phyloP scores from a whole-genome alignment of 208 protist species.

The Crithidia fasciculata region DNA sequence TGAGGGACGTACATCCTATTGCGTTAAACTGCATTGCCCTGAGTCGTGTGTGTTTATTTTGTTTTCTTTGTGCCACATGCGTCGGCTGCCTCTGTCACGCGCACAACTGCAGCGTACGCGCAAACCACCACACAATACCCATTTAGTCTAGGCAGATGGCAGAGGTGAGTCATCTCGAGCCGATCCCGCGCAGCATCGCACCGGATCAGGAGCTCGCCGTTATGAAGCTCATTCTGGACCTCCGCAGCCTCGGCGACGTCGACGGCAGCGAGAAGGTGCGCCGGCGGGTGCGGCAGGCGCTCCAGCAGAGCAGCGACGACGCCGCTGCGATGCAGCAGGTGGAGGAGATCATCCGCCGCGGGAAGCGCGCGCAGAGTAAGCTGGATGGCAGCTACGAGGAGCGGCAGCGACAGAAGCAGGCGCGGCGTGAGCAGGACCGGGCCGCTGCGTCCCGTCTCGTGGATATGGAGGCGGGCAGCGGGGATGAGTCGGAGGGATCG shows the following conservation, averaged over 20 bases:
- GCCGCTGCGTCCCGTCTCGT: constrained; percentile 51
- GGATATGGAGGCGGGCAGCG: constrained; percentile 70
- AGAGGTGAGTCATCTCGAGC: not conserved
- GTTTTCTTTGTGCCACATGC: too few species aligned
- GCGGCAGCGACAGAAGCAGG: constrained; percentile 53
- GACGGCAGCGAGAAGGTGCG: constrained; percentile 65
- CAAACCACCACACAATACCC: too few species aligned
- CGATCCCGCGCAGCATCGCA: constrained; percentile 31
- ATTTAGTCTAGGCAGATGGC: constrained; percentile 3
- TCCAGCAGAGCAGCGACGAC: constrained; percentile 50
- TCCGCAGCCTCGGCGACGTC: constrained; percentile 56
- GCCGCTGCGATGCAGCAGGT: constrained; percentile 46
- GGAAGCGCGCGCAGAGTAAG: constrained; percentile 48
- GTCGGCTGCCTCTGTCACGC: too few species aligned
- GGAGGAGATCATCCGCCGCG: constrained; percentile 58
- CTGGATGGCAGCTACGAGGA: constrained; percentile 74
- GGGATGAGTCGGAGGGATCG: constrained; percentile 58
- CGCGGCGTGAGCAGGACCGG: constrained; percentile 41
- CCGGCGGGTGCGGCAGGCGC: constrained; percentile 47
- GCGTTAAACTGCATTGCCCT: too few species aligned
- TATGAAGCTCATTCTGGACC: constrained; percentile 62
- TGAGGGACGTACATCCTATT: too few species aligned
- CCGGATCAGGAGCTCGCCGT: constrained; percentile 70
- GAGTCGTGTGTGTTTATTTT: too few species aligned
- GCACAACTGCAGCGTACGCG: too few species aligned